Evolutionary conservation across 495 filamentous ascomycete genomes (phyloP).

Genomic region (Neurospora tetraspora): DNA sequence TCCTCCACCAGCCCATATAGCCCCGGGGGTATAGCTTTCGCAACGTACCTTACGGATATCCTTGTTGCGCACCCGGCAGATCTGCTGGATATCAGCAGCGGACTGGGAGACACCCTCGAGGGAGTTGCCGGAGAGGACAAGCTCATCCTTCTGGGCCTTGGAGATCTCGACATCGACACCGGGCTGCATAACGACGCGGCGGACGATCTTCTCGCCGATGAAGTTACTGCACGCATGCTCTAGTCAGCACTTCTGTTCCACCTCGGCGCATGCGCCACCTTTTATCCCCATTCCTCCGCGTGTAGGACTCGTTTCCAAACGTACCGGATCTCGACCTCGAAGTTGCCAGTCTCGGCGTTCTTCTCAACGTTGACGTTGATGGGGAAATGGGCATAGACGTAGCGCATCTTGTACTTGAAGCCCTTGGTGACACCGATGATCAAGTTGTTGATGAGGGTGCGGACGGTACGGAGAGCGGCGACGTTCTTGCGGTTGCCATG

Average conservation of each 20-base stretch:
- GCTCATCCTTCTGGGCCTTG: constrained; percentile 92
- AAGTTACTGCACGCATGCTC: constrained; percentile 64
- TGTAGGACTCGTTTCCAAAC: constrained; percentile 19
- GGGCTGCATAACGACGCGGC: constrained; percentile 72
- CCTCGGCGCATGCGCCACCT: not conserved
- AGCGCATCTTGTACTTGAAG: constrained; percentile 99
- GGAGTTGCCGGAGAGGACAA: constrained; percentile 85
- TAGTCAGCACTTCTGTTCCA: constrained; percentile 20
- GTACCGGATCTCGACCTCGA: constrained; percentile 95
- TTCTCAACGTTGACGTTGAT: constrained; percentile 99
- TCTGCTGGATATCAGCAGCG: constrained; percentile 98
- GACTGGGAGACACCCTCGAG: constrained; percentile 94
- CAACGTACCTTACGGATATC: constrained; percentile 93
- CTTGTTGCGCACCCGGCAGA: constrained; percentile 98
- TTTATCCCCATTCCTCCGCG: not conserved
- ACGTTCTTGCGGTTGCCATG: constrained; percentile 96
- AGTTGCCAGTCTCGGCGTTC: constrained; percentile 79
- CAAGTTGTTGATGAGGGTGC: constrained; percentile 93
- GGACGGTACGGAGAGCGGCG: constrained; percentile 95
- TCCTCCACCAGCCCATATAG: not conserved
- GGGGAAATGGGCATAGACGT: constrained; percentile 99
- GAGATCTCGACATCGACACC: constrained; percentile 87
- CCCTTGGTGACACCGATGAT: constrained; percentile 96
- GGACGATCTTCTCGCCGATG: constrained; percentile 98
- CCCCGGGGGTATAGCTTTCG: not conserved